Conservation (phyloP, 1,139 yeast genomes). For the Candida labiduridarum region DNA sequence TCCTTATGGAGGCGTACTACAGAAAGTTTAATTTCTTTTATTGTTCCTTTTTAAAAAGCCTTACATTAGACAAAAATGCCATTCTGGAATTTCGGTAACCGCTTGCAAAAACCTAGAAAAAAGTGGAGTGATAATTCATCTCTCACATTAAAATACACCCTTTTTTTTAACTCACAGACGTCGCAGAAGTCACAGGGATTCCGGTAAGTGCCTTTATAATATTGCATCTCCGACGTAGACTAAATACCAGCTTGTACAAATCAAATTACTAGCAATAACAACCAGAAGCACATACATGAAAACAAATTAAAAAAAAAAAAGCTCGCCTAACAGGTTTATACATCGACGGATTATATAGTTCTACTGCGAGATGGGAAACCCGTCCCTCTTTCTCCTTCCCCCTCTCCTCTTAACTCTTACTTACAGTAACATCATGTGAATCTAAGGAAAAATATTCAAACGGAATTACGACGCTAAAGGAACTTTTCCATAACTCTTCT, state of each 20-base stretch:
- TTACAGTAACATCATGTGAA: background rate
- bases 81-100: background rate
- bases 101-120: background rate
- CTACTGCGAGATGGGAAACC: too few relatives aligned
- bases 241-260: background rate
- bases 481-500: background rate
- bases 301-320: too few relatives aligned
- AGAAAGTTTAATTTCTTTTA: background rate
- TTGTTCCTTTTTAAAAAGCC: background rate
- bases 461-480: too few relatives aligned
- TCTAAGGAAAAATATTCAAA: background rate
- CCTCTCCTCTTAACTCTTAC: background rate
- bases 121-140: conserved; percentile 1
- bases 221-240: too few relatives aligned
- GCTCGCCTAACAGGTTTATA: background rate
- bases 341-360: background rate
- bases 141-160: background rate
- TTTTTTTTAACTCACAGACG: background rate
- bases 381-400: background rate
- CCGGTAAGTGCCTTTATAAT: background rate
- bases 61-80: too few relatives aligned
- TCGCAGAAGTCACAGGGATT: background rate
- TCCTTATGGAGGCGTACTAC: background rate
- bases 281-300: too few relatives aligned
- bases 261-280: too few relatives aligned